A percentile compares a stretch with the other conserved stretches of the same genome.
These are phyloP conservation scores for Polyporus tsugae DNA, from an alignment of 1,284 basidiomycete species.

Conservation along the genomic window DNA sequence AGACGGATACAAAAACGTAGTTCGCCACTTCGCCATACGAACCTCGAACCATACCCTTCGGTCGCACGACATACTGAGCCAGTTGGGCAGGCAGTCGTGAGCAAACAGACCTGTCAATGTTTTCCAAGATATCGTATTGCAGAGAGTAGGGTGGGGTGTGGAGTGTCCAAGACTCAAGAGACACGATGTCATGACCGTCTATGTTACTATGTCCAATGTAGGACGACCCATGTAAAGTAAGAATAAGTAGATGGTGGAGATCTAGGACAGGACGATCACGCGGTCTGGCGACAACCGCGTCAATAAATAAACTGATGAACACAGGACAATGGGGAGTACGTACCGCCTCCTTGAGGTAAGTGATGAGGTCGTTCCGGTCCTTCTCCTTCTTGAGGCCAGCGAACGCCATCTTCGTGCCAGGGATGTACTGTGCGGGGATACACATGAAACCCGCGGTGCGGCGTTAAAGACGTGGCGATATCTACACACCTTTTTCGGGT, in stretches of 20 bases:
- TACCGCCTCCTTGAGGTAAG: slow-evolving; percentile 79
- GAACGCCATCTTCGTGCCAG: slow-evolving; percentile 98
- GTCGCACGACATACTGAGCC: neutral
- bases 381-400: slow-evolving; percentile 97
- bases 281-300: slow-evolving; percentile 24
- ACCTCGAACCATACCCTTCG: neutral
- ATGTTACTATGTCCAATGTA: slow-evolving; percentile 36
- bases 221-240: slow-evolving; percentile 29
- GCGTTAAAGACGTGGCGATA: slow-evolving; percentile 32
- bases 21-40: neutral
- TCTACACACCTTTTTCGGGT: slow-evolving; percentile 89
- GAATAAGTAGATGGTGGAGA: slow-evolving; percentile 22
- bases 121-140: slow-evolving; percentile 29
- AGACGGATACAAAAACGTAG: too few relatives aligned
- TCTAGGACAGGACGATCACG: slow-evolving; percentile 27
- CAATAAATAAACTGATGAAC: neutral
- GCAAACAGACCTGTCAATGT: neutral
- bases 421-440: slow-evolving; percentile 75
- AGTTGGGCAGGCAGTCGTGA: neutral
- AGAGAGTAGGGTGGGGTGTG: slow-evolving; percentile 19
- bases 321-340: slow-evolving; percentile 29
- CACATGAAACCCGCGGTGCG: neutral
- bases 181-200: slow-evolving; percentile 36
- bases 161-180: slow-evolving; percentile 12
- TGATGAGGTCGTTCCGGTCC: slow-evolving; percentile 91